Evolutionary conservation across 1,139 yeast species (phyloP).

Genomic region (Waltiozyma sp.): DNA sequence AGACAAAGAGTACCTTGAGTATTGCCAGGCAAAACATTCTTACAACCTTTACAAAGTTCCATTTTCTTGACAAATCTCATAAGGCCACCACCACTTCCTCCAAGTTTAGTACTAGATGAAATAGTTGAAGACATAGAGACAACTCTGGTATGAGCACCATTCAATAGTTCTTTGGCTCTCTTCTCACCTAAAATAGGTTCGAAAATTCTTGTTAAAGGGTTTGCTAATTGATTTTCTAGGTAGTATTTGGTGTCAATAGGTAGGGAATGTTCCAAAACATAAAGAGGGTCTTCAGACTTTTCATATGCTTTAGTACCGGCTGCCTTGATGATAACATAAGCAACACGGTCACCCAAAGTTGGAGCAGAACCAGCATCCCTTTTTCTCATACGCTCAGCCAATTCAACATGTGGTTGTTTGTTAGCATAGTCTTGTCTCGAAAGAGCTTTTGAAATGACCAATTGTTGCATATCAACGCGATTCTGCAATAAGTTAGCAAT

Average conservation of each 20-base stretch:
- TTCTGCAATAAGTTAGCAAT: conserved; percentile 88
- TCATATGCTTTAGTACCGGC: conserved; percentile 87
- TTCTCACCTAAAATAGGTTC: conserved; percentile 90
- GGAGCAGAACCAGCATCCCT: conserved; percentile 98
- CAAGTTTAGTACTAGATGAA: background rate
- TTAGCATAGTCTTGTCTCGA: conserved; percentile 83
- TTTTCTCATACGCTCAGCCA: conserved; percentile 91
- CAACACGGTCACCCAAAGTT: conserved; percentile 94
- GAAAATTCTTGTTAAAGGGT: conserved; percentile 87
- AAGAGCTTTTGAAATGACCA: conserved; percentile 88
- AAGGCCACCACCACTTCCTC: conserved; percentile 44
- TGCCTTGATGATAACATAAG: conserved; percentile 82
- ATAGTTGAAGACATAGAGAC: conserved; percentile 44
- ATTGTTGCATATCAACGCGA: conserved; percentile 82
- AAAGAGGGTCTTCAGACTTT: conserved; percentile 93
- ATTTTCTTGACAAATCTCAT: conserved; percentile 89
- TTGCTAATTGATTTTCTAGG: conserved; percentile 83
- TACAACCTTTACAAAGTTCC: conserved; percentile 81
- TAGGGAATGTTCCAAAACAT: conserved; percentile 79
- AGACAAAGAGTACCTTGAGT: conserved; percentile 75
- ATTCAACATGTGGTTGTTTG: conserved; percentile 93
- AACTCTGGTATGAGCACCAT: conserved; percentile 77
- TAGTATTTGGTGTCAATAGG: conserved; percentile 95
- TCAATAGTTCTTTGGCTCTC: conserved; percentile 65
- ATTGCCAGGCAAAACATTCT: conserved; percentile 58